These are phyloP conservation scores for Lentinula boryana DNA, from an alignment of 768 basidiomycete species.

Conservation along the genomic window DNA sequence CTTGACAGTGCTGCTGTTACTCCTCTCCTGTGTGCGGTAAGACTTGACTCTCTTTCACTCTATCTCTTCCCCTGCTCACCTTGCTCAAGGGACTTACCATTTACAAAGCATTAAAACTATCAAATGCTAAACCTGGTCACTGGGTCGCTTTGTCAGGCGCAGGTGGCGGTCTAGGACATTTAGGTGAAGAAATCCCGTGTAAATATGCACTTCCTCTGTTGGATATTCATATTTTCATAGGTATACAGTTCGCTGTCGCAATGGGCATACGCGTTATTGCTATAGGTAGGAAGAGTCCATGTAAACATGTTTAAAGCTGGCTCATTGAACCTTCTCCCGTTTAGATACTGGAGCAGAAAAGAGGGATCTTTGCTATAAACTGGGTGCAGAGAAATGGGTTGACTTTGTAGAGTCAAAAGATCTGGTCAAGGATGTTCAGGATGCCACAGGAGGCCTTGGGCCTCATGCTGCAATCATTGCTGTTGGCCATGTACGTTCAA, in stretches of 20 bases:
- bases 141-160: slow-evolving; percentile 73
- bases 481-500: slow-evolving; percentile 38
- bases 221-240: slow-evolving; percentile 18
- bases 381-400: slow-evolving; percentile 57
- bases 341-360: slow-evolving; percentile 71
- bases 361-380: slow-evolving; percentile 40
- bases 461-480: slow-evolving; percentile 64
- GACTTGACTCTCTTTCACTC: slow-evolving; percentile 8
- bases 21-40: slow-evolving; percentile 68
- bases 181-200: slow-evolving; percentile 32
- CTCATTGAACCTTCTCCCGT: not conserved
- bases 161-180: slow-evolving; percentile 75
- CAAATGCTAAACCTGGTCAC: slow-evolving; percentile 53
- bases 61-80: not conserved
- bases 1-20: slow-evolving; percentile 59
- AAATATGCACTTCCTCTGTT: not conserved
- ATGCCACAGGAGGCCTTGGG: slow-evolving; percentile 49
- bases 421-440: slow-evolving; percentile 42
- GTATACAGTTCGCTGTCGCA: slow-evolving; percentile 72
- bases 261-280: slow-evolving; percentile 68
- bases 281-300: slow-evolving; percentile 24
- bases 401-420: slow-evolving; percentile 54
- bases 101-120: slow-evolving; percentile 72
- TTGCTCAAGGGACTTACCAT: slow-evolving; percentile 61
- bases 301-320: not conserved